phyloP scores from a whole-genome alignment of 73 alveolate genomes.

The Stentor coeruleus region DNA sequence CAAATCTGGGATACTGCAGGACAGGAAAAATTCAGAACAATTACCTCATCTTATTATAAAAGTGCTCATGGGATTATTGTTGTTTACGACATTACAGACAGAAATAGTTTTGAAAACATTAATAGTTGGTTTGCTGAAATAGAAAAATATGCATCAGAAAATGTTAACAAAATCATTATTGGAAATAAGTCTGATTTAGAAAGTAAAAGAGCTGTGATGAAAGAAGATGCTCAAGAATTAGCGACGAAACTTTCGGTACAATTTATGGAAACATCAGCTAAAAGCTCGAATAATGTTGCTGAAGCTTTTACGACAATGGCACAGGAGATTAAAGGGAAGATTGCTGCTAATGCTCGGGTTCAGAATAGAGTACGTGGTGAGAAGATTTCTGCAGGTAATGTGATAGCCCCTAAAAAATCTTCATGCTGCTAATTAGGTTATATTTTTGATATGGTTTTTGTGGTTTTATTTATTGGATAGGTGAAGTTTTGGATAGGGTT shows the following conservation, averaged over 20 bases:
- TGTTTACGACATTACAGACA: conserved; percentile 77
- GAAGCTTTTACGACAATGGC: conserved; percentile 74
- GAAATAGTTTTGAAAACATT: conserved; percentile 60
- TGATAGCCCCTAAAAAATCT: too few relatives aligned
- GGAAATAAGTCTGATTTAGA: conserved; percentile 75
- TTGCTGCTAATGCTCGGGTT: too few relatives aligned
- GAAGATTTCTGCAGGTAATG: too few relatives aligned
- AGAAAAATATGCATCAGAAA: conserved; percentile 56
- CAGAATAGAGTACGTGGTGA: too few relatives aligned
- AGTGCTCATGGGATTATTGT: conserved; percentile 91
- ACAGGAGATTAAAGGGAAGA: conserved; percentile 61
- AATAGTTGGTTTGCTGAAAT: conserved; percentile 70
- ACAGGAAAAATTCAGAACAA: conserved; percentile 81
- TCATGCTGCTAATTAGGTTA: too few relatives aligned
- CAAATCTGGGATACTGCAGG: conserved; percentile 97
- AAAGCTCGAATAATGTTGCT: conserved; percentile 60
- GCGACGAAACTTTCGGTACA: conserved; percentile 61
- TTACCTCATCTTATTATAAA: conserved; percentile 77
- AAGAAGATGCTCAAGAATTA: conserved; percentile 67
- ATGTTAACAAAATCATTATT: conserved; percentile 49
- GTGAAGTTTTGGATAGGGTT: too few relatives aligned
- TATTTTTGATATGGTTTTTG: too few relatives aligned
- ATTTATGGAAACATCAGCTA: conserved; percentile 72
- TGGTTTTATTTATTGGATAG: too few relatives aligned
- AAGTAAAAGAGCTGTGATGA: conserved; percentile 59